Conservation (phyloP, 1,284 basidiomycete genomes). For the Trichosporon coremiiforme region DNA sequence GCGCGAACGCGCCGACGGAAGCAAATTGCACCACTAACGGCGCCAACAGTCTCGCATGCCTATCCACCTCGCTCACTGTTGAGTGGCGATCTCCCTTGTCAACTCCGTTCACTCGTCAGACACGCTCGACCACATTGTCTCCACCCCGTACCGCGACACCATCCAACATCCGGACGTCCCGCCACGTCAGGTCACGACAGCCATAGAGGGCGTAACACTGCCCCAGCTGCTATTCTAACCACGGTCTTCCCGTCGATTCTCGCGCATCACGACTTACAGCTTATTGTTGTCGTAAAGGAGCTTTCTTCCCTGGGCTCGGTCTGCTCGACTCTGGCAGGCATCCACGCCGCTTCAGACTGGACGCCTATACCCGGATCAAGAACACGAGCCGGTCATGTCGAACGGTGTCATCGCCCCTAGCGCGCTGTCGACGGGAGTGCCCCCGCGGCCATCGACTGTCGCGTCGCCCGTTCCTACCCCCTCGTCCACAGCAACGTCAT, state of each 20-base stretch:
- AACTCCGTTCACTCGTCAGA: slow-evolving; percentile 9
- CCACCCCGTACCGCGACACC: neutral
- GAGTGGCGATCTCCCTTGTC: slow-evolving; percentile 16
- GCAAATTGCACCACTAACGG: neutral
- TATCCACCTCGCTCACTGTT: neutral
- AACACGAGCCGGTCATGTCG: slow-evolving; percentile 19
- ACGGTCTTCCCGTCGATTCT: neutral
- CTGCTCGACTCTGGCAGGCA: slow-evolving; percentile 6
- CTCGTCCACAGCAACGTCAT: slow-evolving; percentile 6
- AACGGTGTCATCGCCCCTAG: slow-evolving; percentile 24
- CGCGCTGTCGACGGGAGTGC: neutral
- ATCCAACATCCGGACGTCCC: neutral
- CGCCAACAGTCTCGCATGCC: slow-evolving; percentile 1
- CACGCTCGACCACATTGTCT: neutral
- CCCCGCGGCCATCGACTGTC: slow-evolving; percentile 4
- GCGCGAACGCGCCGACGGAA: neutral
- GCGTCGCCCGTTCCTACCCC: slow-evolving; percentile 16
- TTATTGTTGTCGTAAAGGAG: neutral
- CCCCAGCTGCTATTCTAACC: neutral
- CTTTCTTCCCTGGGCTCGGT: neutral
- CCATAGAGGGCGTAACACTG: neutral
- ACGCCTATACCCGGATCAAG: neutral
- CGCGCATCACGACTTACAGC: neutral
- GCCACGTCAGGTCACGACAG: neutral
- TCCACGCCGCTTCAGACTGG: slow-evolving; percentile 8